Base-by-base conservation (phyloP, 257 asterid species). In the Jasminum sambac region DNA sequence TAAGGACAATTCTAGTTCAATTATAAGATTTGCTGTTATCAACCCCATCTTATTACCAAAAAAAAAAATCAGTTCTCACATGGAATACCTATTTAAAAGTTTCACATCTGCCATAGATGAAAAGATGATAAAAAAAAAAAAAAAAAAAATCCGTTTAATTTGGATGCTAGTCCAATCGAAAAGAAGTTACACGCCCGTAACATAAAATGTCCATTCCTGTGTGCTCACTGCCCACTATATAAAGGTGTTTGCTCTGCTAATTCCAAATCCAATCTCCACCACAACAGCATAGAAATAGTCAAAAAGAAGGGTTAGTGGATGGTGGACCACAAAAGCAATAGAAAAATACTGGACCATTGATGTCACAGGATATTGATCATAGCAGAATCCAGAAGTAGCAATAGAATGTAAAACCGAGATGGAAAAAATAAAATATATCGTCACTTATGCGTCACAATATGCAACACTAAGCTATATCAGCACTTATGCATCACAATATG, bases 261-360 rank as follows among this genome's bases (percentile, higher is more conserved):
- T 30, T 30, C 2, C 6, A 34, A 38, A 58, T 44, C 73, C 66
- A 68, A 40, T 68, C 62, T 63, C 65, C 64, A 13, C 44, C 57
- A 44, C 63, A 64, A 70, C 52, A 70, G 62, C 46, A 42, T 58
- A 64, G 44, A 50, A 50, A 44, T 64, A 70, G 72, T 58, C n/a
- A n/a, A n/a, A n/a, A n/a, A n/a, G n/a, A n/a, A n/a, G 87, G 83
- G 13, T 19, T 52, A 21, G 61, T 52, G 61, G 52, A n/a, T 25
- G 67, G 82, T 83, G 87, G 85, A 80, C 87, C 85, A 75, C 67
- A 38, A 65, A 55, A 6, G 78, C 83, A 83, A 80, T 70, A 77
- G 77, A 50, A 70, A 42, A 37, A 42, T 72, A 76, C 72, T 72
- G 80, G 83, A 72, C 81, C 81, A 77, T 30, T 63, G 16, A 62